Conservation (phyloP, 139 green algal genomes). For the Chlorella ohadii region DNA sequence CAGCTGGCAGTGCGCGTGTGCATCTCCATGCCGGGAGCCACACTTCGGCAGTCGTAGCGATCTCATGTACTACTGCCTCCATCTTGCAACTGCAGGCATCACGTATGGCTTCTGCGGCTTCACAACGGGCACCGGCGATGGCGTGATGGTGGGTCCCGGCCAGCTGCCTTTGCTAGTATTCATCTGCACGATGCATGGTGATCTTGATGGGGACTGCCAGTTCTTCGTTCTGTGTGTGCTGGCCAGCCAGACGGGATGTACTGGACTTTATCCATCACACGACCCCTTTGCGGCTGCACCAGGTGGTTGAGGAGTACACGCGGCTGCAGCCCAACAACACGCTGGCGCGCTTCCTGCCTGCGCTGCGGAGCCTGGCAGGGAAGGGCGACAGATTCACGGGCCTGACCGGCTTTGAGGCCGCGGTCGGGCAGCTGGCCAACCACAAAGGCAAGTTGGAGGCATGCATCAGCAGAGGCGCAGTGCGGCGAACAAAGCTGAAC, state of each 20-base stretch:
- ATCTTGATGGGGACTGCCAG: too few relatives aligned
- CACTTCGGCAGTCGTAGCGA: too few relatives aligned
- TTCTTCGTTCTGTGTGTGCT: too few relatives aligned
- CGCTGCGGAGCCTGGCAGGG: background rate
- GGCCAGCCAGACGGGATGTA: too few relatives aligned
- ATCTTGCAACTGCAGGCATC: constrained; percentile 8
- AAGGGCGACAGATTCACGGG: constrained; percentile 13
- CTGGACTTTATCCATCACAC: too few relatives aligned
- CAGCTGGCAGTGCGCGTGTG: too few relatives aligned
- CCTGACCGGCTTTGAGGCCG: constrained; percentile 11
- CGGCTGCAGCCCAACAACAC: constrained; percentile 12
- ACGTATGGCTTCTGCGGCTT: constrained; percentile 40
- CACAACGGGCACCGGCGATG: constrained; percentile 15
- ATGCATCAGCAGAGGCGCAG: too few relatives aligned
- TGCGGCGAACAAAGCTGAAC: too few relatives aligned
- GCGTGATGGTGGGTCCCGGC: constrained; percentile 26
- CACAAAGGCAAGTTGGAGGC: background rate
- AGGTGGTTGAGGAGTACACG: constrained; percentile 20
- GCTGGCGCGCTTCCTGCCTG: constrained; percentile 25
- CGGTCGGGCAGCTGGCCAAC: background rate
- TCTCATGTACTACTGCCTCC: background rate
- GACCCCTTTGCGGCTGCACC: too few relatives aligned
- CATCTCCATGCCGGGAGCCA: too few relatives aligned
- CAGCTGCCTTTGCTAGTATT: too few relatives aligned
- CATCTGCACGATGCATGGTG: too few relatives aligned